Evolutionary conservation across 1,139 yeast genomes (phyloP).

Genomic region (Lodderomyces parapsilosis): DNA sequence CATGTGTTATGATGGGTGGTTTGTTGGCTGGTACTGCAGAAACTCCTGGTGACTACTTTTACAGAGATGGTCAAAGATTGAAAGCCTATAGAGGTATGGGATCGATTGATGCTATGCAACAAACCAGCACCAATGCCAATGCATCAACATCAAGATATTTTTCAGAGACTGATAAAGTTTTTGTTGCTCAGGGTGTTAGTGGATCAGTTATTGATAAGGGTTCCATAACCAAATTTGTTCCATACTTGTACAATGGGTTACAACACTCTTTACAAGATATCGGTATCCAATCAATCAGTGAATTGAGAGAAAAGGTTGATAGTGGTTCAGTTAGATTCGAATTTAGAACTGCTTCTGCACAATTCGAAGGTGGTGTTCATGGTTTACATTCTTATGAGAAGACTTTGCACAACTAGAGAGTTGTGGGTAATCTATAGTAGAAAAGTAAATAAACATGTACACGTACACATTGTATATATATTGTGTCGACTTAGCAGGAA

Average conservation of each 20-base stretch:
- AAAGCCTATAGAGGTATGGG: conserved; percentile 99
- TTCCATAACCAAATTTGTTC: conserved; percentile 87
- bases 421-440: neutral
- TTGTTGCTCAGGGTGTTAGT: conserved; percentile 98
- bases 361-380: conserved; percentile 97
- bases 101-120: conserved; percentile 98
- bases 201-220: conserved; percentile 98
- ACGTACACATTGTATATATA: too few relatives aligned
- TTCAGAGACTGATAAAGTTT: conserved; percentile 90
- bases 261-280: conserved; percentile 99
- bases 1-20: conserved; percentile 99
- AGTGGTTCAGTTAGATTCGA: conserved; percentile 84
- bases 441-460: neutral
- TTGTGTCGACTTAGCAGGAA: too few relatives aligned
- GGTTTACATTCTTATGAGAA: conserved; percentile 96
- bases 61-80: conserved; percentile 96
- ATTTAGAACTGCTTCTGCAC: conserved; percentile 98
- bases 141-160: conserved; percentile 98
- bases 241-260: conserved; percentile 90
- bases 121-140: conserved; percentile 82
- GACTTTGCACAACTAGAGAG: conserved; percentile 74
- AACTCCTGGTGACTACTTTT: conserved; percentile 98
- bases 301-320: conserved; percentile 64
- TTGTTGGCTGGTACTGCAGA: conserved; percentile 98
- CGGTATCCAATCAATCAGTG: conserved; percentile 71